Evolutionary conservation across 345 rosid genomes (phyloP), one percentile per base, ranked within the genome.

Genomic region (Citrus reticulata): DNA sequence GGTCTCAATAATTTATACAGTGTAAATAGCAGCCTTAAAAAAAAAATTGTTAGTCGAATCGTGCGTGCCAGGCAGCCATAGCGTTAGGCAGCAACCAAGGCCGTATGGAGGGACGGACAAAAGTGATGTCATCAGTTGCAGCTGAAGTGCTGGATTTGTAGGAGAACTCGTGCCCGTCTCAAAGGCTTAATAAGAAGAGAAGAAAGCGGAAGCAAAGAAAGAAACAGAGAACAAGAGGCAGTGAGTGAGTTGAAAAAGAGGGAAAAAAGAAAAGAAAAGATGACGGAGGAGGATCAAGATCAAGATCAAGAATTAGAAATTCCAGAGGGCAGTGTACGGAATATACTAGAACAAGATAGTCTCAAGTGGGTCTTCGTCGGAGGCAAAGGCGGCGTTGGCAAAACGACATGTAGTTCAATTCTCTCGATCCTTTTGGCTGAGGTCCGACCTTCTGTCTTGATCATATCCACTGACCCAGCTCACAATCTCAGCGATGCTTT

Each of bases 401-500:
- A 96, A 87, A 97, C 99, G 66, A 94, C 98, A 13, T 93, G 99
- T 87, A 97, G 99, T 84, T 97, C 98, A 4, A 90, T 94, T 54
- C 85, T 97, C 30, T 85, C 99, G 54, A 91, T 93, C 81, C 91
- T 94, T 61, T 83, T 97, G 70, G 91, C 98, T 49, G 73, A 77
- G 77, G 95, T 94, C 76, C 91, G 99, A 84, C 79, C 98, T 79
- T 94, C 99, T 42, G 99, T 97, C 46, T 85, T 97, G 83, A 94
- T 97, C 87, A 97, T 97, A 75, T 97, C 99, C 85, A 97, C 99
- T 60, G 99, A 97, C 76, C 99, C 99, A 2, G 99, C 99, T 84
- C 99, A 97, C 88, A 97, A 97, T 85, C 98, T 97, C 86, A 97
- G 98, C 85, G 98, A 97, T 79, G 98, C 98, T 7, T 97, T 97